phyloP scores from a whole-genome alignment of 805 yeast genomes.

The Candida montana region DNA sequence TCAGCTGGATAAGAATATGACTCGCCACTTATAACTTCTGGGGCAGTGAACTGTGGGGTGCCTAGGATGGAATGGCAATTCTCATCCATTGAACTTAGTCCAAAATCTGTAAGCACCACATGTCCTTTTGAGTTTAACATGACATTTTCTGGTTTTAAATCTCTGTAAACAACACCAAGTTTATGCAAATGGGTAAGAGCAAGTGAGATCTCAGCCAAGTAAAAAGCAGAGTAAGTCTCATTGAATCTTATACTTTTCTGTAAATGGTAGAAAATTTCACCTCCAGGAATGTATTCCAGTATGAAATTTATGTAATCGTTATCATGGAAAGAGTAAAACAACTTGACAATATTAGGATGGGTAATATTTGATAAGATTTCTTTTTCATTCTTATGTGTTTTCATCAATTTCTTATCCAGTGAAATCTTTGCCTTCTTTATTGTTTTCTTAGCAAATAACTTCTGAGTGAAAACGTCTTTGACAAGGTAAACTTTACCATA shows the following conservation, averaged over 20 bases:
- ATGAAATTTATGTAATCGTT: slow-evolving; percentile 66
- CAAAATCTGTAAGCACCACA: slow-evolving; percentile 93
- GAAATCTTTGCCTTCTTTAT: slow-evolving; percentile 75
- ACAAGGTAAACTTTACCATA: slow-evolving; percentile 85
- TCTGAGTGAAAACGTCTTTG: slow-evolving; percentile 51
- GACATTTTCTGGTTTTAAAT: slow-evolving; percentile 95
- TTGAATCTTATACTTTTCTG: slow-evolving; percentile 35
- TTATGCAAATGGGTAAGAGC: slow-evolving; percentile 73
- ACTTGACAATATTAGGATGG: slow-evolving; percentile 78
- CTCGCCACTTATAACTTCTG: slow-evolving; percentile 79
- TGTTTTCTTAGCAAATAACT: slow-evolving; percentile 81
- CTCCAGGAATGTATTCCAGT: slow-evolving; percentile 83
- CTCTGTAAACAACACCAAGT: slow-evolving; percentile 85
- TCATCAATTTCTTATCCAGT: slow-evolving; percentile 46
- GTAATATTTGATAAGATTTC: slow-evolving; percentile 64
- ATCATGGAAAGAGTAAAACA: slow-evolving; percentile 83
- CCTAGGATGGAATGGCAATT: slow-evolving; percentile 36
- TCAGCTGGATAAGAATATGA: slow-evolving; percentile 76
- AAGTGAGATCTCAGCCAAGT: slow-evolving; percentile 73
- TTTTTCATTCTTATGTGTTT: slow-evolving; percentile 73
- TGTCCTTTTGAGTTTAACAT: slow-evolving; percentile 95
- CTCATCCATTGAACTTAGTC: slow-evolving; percentile 46
- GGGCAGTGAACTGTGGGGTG: slow-evolving; percentile 59
- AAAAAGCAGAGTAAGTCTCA: slow-evolving; percentile 69
- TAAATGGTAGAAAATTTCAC: slow-evolving; percentile 59